Conservation (phyloP, 192 early-diverging fungal species). For the Irineochytrium annulatum region DNA sequence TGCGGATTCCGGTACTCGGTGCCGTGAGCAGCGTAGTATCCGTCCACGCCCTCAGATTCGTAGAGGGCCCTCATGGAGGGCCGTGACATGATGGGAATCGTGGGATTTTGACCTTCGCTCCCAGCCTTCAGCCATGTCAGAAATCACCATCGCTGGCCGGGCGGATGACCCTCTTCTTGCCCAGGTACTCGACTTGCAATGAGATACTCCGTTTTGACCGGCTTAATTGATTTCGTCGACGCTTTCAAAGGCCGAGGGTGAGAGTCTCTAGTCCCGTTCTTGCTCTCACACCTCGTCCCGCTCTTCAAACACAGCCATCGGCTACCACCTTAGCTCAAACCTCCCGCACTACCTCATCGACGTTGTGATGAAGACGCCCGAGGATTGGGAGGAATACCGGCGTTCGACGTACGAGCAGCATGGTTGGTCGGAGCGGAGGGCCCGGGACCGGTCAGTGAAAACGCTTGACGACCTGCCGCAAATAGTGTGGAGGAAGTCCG, state of each 20-base stretch:
- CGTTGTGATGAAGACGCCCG: slow-evolving; percentile 1
- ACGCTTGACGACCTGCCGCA: slow-evolving; percentile 6
- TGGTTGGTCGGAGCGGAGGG: slow-evolving; percentile 9
- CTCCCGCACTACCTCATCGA: slow-evolving; percentile 15
- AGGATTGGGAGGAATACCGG: slow-evolving; percentile 13
- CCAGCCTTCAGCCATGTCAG: no score
- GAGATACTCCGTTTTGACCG: no score
- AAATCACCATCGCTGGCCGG: no score
- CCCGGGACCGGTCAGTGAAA: slow-evolving; percentile 13
- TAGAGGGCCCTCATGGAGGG: no score
- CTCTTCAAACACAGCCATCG: slow-evolving; percentile 3
- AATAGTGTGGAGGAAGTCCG: slow-evolving; percentile 14
- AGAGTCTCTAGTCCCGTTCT: neutral
- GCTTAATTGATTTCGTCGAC: no score
- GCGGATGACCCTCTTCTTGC: no score
- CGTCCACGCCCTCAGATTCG: no score
- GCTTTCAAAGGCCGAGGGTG: neutral
- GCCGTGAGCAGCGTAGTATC: no score
- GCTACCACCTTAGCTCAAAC: slow-evolving; percentile 14
- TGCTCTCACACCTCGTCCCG: neutral
- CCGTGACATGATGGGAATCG: no score
- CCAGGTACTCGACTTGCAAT: no score
- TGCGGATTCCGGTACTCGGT: no score
- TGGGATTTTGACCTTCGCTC: no score
- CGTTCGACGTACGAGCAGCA: slow-evolving; percentile 1